Base-by-base conservation (phyloP, 305 asterid genomes). In the Fraxinus latifolia region DNA sequence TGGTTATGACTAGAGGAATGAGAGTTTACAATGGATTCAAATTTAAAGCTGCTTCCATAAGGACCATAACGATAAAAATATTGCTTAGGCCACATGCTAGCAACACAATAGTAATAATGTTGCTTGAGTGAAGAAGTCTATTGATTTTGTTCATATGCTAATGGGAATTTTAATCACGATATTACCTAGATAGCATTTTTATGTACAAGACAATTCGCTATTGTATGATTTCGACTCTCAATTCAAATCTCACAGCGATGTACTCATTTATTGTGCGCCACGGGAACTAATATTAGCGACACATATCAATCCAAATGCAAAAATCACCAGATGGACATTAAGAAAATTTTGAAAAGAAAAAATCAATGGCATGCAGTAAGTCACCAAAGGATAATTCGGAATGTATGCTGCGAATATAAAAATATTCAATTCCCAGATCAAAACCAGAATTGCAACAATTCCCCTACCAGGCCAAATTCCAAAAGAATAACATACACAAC, bases 371-470 rank as follows among this genome's bases (percentile, higher is more conserved):
- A 12, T 2, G 55, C 55, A 11, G 55, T 42, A 11, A 2, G 53
- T 2, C 5, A 0, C 5, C 55, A 44, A 3, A 44, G 55, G 17
- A 71, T 75, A 53, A 32, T 44, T 47, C 50, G 53, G 53, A 32
- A 3, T 9, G 42, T 55, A 78, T 27, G 71, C 76, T 73, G 81
- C 77, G 77, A 31, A 47, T 31, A 14, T 42, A 82, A 21, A 19
- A 12, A 50, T 8, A 42, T 17, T 6, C 14, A 33, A 27, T 44
- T 3, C 65, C 32, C 27, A 34, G 55, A 58, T 44, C 17, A 53
- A 65, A 77, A 2, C 67, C 76, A 33, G 14, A 23, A 21, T 33
- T 19, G 33, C 33, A 78, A 55, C 11, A 71, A 74, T 37, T 11
- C 14, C 67, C 39, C 60, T 21, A 75, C 60, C 23, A 53, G 36